These are phyloP conservation scores for Magnusiomyces sp. DNA, from an alignment of 1,139 yeast species.

Conservation along the genomic window DNA sequence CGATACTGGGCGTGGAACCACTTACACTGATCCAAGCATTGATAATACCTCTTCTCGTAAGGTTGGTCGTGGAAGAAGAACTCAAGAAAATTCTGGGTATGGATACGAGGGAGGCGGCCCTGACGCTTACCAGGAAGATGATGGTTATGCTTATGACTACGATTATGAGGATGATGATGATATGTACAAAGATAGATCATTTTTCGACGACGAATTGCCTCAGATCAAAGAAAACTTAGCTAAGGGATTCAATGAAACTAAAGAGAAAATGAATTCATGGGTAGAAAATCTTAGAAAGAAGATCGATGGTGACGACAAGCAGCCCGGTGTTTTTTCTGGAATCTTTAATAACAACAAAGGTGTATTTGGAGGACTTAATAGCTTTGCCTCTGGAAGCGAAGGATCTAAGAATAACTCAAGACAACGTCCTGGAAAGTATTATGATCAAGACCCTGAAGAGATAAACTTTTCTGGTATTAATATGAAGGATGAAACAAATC, in stretches of 20 bases:
- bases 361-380: conserved; percentile 20
- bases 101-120: conserved; percentile 5
- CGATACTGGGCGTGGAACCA: conserved; percentile 14
- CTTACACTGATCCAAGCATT: conserved; percentile 10
- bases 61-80: conserved; percentile 1
- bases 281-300: conserved; percentile 63
- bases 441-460: conserved; percentile 11
- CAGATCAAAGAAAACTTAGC: conserved; percentile 62
- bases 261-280: conserved; percentile 72
- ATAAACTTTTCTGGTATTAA: conserved; percentile 28
- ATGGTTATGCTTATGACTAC: conserved; percentile 2
- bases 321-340: conserved; percentile 20
- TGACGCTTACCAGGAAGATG: no score
- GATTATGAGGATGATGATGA: conserved; percentile 32
- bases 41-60: no score
- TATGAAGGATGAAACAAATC: conserved; percentile 21
- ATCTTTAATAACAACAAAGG: conserved; percentile 19
- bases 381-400: conserved; percentile 13
- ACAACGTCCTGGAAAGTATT: not conserved
- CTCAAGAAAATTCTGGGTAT: conserved; percentile 9
- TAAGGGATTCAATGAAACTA: conserved; percentile 80
- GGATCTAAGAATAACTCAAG: conserved; percentile 24
- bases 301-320: conserved; percentile 33
- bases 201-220: conserved; percentile 54
- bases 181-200: conserved; percentile 32